These are phyloP conservation scores for Colletotrichum truncatum DNA, from an alignment of 2,329 filamentous ascomycete genomes.

Conservation along the genomic window DNA sequence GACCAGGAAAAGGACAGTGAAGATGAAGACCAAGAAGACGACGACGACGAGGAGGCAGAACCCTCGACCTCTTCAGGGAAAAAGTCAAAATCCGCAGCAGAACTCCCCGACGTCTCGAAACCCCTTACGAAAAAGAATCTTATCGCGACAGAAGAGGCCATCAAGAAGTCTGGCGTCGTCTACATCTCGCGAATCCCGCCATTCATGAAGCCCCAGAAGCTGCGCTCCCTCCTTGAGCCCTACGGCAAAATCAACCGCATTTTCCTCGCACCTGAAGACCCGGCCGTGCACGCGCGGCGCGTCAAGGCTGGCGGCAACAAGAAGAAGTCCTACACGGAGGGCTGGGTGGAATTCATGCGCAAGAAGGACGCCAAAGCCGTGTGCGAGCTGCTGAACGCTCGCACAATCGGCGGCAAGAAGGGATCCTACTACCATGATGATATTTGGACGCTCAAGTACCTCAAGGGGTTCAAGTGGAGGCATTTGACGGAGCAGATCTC, in stretches of 20 bases:
- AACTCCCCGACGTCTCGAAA: constrained; percentile 59
- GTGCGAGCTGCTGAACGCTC: constrained; percentile 79
- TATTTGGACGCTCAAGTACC: constrained; percentile 84
- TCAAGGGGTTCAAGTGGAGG: constrained; percentile 86
- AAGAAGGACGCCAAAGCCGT: constrained; percentile 83
- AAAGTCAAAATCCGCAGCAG: constrained; percentile 34
- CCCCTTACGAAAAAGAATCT: constrained; percentile 74
- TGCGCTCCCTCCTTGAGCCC: constrained; percentile 77
- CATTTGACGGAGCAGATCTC: constrained; percentile 80
- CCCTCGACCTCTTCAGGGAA: constrained; percentile 36
- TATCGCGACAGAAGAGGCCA: constrained; percentile 68
- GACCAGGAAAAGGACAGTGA: constrained; percentile 36
- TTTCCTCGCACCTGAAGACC: constrained; percentile 82
- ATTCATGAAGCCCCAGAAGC: constrained; percentile 86
- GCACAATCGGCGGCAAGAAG: constrained; percentile 85
- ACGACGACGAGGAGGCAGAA: constrained; percentile 17
- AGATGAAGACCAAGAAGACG: constrained; percentile 35
- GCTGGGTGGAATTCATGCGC: constrained; percentile 84
- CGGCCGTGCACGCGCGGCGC: constrained; percentile 70
- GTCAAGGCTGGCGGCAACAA: constrained; percentile 82
- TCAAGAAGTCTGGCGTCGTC: constrained; percentile 80
- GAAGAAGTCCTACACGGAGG: constrained; percentile 83
- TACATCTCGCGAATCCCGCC: constrained; percentile 87
- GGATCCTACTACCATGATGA: constrained; percentile 85
- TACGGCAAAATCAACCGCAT: constrained; percentile 82